Evolutionary conservation across 2,329 filamentous ascomycete species (phyloP).

Genomic region (Clonostachys chloroleuca): DNA sequence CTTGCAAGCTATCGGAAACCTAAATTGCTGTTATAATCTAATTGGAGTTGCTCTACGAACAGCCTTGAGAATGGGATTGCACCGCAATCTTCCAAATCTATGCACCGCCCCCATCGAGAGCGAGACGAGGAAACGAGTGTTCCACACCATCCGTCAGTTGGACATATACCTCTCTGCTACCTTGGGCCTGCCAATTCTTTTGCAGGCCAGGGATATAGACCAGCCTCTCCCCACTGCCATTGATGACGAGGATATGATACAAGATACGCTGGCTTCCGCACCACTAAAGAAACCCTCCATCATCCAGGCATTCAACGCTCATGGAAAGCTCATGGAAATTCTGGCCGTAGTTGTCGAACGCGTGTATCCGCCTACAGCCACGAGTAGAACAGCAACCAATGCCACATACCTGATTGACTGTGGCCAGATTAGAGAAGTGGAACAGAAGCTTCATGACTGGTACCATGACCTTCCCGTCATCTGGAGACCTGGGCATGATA

Average conservation of each 20-base stretch:
- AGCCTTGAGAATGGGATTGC: conserved; percentile 70
- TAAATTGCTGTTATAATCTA: conserved; percentile 77
- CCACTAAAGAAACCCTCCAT: conserved; percentile 53
- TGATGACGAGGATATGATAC: conserved; percentile 65
- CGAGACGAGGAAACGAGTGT: conserved; percentile 59
- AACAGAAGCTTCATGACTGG: conserved; percentile 60
- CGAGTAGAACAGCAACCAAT: conserved; percentile 39
- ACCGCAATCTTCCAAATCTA: conserved; percentile 65
- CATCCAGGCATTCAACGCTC: conserved; percentile 62
- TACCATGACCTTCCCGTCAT: conserved; percentile 65
- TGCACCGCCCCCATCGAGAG: conserved; percentile 59
- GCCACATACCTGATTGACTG: conserved; percentile 60
- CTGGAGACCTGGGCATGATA: conserved; percentile 76
- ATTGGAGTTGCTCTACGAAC: conserved; percentile 74
- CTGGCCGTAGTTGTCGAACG: conserved; percentile 59
- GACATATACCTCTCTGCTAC: conserved; percentile 67
- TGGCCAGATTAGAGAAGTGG: conserved; percentile 58
- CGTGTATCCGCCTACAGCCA: conserved; percentile 59
- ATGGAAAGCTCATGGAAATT: conserved; percentile 60
- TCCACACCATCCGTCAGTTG: conserved; percentile 66
- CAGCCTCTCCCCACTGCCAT: conserved; percentile 61
- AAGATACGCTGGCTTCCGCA: conserved; percentile 48
- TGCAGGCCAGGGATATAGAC: conserved; percentile 62
- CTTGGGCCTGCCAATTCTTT: conserved; percentile 60
- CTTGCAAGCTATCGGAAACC: conserved; percentile 72